Base-by-base conservation (phyloP, 805 yeast genomes). In the Hagleromyces aurorensis region DNA sequence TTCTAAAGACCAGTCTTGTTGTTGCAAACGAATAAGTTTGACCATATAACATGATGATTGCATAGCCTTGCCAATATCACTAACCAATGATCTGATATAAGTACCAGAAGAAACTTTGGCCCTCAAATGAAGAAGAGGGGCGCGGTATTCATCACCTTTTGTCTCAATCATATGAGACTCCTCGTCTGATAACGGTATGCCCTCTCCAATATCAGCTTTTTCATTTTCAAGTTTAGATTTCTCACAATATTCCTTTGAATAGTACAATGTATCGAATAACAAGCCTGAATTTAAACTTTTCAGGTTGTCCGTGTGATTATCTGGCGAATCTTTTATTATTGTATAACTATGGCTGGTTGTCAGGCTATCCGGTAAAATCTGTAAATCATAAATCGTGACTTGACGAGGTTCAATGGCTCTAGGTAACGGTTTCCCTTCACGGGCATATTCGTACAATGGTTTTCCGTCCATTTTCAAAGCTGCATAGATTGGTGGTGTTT, bases 381-480 rank as follows among this genome's bases (percentile, higher is more conserved):
- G 63, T 23, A 85, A 47, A 20, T 66, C 69, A 41, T 62, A 57
- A 3, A 91, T 69, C 17, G 63, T 66, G 9, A 85, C 85, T 16
- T 73, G 72, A 42, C 98, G 68, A 2, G 82, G 70, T 46, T 81
- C 75, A 30, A 93, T 84, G n/a, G 78, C 70, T 28, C 72, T 69
- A 0, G 98, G 98, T 13, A 91, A 65, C 0, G 95, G 89, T 15
- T 70, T 62, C 0, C 93, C 93, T 39, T 80, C 72, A 40, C 98
- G 68, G 2, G 98, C 98, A 53, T 91, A 91, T 46, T 89, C 95
- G 52, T 93, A 86, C 27, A 93, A 61, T 3, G 94, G 93, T 58
- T 78, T 85, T 11, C 99, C 99, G 50, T 85, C 78, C 76, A 93
- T 80, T 51, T 89, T 89, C 35, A 93, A 62, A 0, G 98, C 98